These are phyloP conservation scores for Collybia nuda DNA, from an alignment of 768 basidiomycete species.

Conservation along the genomic window DNA sequence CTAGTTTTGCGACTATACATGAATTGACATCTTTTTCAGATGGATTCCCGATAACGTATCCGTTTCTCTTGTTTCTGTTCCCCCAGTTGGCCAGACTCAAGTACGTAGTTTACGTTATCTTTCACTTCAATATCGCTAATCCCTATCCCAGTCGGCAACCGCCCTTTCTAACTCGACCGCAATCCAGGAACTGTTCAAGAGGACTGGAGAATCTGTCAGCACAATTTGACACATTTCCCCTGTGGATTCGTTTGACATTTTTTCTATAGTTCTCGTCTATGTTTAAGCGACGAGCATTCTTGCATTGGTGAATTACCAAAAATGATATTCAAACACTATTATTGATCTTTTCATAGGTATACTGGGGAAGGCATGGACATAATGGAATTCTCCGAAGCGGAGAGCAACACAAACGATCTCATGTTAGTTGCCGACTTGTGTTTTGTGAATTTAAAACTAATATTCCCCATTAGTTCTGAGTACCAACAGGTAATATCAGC, in stretches of 20 bases:
- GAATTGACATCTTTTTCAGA: slow-evolving; percentile 30
- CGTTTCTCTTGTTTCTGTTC: slow-evolving; percentile 78
- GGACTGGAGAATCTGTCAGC: slow-evolving; percentile 61
- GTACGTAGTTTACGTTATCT: slow-evolving; percentile 31
- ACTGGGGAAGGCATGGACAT: slow-evolving; percentile 90
- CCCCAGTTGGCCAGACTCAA: slow-evolving; percentile 77
- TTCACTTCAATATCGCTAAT: slow-evolving; percentile 1
- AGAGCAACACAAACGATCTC: slow-evolving; percentile 78
- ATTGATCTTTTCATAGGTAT: slow-evolving; percentile 45
- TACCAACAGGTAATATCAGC: slow-evolving; percentile 71
- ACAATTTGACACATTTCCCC: background rate
- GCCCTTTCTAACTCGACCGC: slow-evolving; percentile 78
- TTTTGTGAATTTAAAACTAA: background rate
- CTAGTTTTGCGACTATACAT: background rate
- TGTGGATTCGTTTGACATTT: slow-evolving; percentile 3
- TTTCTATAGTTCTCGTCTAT: slow-evolving; percentile 64
- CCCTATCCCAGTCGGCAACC: slow-evolving; percentile 53
- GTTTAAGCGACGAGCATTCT: slow-evolving; percentile 83
- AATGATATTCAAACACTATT: background rate
- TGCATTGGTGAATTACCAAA: slow-evolving; percentile 63
- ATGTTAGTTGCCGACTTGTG: slow-evolving; percentile 54
- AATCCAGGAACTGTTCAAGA: slow-evolving; percentile 84
- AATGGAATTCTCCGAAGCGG: slow-evolving; percentile 85
- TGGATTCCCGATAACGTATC: slow-evolving; percentile 94
- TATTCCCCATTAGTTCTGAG: slow-evolving; percentile 57